A percentile compares a stretch with the other conserved stretches of the same genome.
Conservation (phyloP, 148 eudicot genomes). For the Chenopodium suecicum region DNA sequence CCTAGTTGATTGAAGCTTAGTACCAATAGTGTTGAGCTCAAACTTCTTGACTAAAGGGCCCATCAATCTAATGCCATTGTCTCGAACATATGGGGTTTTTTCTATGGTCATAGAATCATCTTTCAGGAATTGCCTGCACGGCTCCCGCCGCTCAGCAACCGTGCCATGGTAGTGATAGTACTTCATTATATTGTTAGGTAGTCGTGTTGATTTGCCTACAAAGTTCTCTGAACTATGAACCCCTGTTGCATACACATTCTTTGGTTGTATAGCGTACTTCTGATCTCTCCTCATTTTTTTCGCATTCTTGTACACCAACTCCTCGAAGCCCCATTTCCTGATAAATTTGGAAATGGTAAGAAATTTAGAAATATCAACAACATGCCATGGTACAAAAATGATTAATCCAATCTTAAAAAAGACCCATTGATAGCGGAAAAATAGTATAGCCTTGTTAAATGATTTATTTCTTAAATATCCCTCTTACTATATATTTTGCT, state of each 20-base stretch:
- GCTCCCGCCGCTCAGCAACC: conserved; percentile 50
- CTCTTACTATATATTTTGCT: too few relatives aligned
- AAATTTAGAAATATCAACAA: neutral
- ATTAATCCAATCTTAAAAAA: too few relatives aligned
- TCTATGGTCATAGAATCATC: conserved; percentile 31
- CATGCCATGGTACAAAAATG: too few relatives aligned
- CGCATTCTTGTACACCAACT: conserved; percentile 62
- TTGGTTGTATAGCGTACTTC: conserved; percentile 71
- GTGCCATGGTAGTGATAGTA: conserved; percentile 86
- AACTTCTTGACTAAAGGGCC: conserved; percentile 60
- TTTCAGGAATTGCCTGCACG: conserved; percentile 49
- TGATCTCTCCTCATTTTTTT: conserved; percentile 60
- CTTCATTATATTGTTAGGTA: conserved; percentile 39
- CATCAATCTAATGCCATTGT: conserved; percentile 43
- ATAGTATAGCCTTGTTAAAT: too few relatives aligned
- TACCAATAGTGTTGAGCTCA: conserved; percentile 62
- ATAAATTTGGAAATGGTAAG: neutral
- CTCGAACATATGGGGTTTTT: conserved; percentile 48
- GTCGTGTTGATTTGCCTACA: conserved; percentile 43
- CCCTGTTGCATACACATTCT: conserved; percentile 67
- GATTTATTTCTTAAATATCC: too few relatives aligned
- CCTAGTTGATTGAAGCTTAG: conserved; percentile 43
- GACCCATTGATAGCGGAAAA: too few relatives aligned
- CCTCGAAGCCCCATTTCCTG: conserved; percentile 88
- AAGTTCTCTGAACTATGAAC: conserved; percentile 69